Conservation (phyloP, 257 asterid species). For the Solanum chilense region DNA sequence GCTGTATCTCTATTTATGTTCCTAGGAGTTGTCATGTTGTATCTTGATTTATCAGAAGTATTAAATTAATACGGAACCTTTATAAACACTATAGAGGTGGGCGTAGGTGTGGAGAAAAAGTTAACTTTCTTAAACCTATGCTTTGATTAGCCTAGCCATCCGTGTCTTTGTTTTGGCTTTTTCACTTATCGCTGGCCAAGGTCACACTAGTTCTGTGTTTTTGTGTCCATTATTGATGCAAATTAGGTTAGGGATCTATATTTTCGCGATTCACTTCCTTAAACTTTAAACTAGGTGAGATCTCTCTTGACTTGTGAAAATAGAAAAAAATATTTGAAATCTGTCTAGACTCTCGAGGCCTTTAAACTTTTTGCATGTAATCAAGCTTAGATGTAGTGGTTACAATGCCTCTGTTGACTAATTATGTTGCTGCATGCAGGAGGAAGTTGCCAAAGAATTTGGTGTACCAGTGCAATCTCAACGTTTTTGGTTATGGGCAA, state of each 20-base stretch:
- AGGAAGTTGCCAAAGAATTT: conserved; percentile 79
- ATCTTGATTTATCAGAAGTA: not conserved
- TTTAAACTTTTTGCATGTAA: not conserved
- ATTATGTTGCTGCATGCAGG: conserved; percentile 31
- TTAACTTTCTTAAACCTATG: not conserved
- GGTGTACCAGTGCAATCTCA: conserved; percentile 84
- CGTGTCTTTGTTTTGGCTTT: not conserved
- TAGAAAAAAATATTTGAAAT: not conserved
- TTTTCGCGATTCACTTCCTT: not conserved
- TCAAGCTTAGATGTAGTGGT: not conserved
- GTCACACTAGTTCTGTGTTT: not conserved
- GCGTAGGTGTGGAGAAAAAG: not conserved
- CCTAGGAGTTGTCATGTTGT: not conserved
- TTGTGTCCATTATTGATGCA: not conserved
- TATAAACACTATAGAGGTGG: not conserved
- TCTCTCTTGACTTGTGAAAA: not conserved
- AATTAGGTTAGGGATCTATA: not conserved
- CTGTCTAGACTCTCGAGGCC: not conserved
- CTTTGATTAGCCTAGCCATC: not conserved
- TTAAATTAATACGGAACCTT: not conserved
- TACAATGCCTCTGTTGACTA: not conserved
- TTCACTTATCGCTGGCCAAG: not conserved
- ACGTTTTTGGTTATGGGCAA: conserved; percentile 98
- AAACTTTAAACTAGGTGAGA: not conserved
- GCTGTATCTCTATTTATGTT: not conserved